Evolutionary conservation across 2,329 filamentous ascomycete species (phyloP).

Genomic region (Cladophialophora chaetospira): DNA sequence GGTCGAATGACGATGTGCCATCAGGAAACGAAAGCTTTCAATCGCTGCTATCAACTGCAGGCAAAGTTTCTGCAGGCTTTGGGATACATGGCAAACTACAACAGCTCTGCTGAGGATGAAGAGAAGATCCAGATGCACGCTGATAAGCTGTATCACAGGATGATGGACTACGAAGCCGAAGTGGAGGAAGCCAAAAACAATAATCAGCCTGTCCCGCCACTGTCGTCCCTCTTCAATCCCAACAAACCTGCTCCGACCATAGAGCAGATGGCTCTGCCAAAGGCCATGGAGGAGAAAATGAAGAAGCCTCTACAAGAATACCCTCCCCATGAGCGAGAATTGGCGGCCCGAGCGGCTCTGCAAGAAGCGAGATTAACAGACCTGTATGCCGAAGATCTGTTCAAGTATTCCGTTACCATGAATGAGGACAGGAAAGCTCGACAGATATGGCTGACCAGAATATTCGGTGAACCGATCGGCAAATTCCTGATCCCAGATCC

Average conservation of each 20-base stretch:
- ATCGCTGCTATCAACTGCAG: conserved; percentile 88
- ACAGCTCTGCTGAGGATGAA: conserved; percentile 68
- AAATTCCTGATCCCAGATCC: conserved; percentile 34
- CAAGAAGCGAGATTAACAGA: conserved; percentile 32
- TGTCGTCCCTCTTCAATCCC: conserved; percentile 49
- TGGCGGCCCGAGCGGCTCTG: conserved; percentile 40
- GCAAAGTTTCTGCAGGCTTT: conserved; percentile 85
- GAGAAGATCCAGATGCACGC: conserved; percentile 96
- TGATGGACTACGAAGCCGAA: conserved; percentile 77
- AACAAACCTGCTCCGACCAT: conserved; percentile 36
- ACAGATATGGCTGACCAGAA: conserved; percentile 30
- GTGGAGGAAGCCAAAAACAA: conserved; percentile 61
- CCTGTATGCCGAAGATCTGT: conserved; percentile 31
- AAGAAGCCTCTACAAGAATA: conserved; percentile 44
- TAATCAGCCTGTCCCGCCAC: conserved; percentile 45
- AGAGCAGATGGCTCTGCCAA: conserved; percentile 35
- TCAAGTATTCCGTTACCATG: conserved; percentile 30
- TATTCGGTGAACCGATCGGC: conserved; percentile 32
- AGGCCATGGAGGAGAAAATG: conserved; percentile 27
- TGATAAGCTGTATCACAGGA: conserved; percentile 83
- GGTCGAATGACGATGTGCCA: conserved; percentile 72
- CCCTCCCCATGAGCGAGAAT: conserved; percentile 50
- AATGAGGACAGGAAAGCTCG: conserved; percentile 31
- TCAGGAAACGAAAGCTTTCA: conserved; percentile 73
- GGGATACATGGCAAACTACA: conserved; percentile 68